Evolutionary conservation across 768 basidiomycete species (phyloP), one percentile per base, ranked within the genome.

Genomic region (Suillus ampliporus): DNA sequence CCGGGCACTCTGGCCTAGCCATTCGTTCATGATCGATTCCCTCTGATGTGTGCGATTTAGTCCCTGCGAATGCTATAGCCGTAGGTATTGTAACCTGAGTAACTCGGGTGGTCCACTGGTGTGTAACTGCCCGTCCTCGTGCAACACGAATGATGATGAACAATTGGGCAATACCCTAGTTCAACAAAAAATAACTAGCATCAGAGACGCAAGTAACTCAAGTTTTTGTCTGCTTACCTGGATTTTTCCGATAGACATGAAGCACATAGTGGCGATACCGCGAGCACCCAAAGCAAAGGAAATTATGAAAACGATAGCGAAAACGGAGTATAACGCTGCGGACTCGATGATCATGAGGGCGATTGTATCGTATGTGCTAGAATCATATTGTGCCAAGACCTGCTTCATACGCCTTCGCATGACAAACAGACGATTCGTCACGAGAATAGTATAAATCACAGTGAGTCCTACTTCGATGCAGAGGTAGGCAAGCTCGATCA

Each of bases 141-240:
- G 72, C 74, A 28, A 80, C 75, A 3, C 78, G 74, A 31, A 76
- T 65, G 63, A 78, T 72, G 63, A 80, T 79, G 52, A 76, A 61
- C 23, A 75, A 26, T 21, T 78, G 73, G 0, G 73, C 71, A 60
- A 80, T 75, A 23, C 67, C 70, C 78, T 80, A 14, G 38, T 35
- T 21, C 34, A 59, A 51, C 5, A 13, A 37, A 17, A 17, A n/a
- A n/a, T 37, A 19, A 40, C 10, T 8, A 44, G 19, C 19, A n/a
- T 38, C 17, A 43, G 15, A 41, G 13, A 13, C 19, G 15, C 17
- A 28, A 2, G 5, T 15, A 6, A 9, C 23, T 43, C 15, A n/a
- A 23, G 26, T 3, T 26, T 17, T 5, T n/a, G 10, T 43, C n/a
- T 31, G 14, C 52, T 48, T 54, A 72, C 77, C 75, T 76, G 73